Base-by-base conservation (phyloP, 805 yeast genomes). In the Candida nanaspora region DNA sequence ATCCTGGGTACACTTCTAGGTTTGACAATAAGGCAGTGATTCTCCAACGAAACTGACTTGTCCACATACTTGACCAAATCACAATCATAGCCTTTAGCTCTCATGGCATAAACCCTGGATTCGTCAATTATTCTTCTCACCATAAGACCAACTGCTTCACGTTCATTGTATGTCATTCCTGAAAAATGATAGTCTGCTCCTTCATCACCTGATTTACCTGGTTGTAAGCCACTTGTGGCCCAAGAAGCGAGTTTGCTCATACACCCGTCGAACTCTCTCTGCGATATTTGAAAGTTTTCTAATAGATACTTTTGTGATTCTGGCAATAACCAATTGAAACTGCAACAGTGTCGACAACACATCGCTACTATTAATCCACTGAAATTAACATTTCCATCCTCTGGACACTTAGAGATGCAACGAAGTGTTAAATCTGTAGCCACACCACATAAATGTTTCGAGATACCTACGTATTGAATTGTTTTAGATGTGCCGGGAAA, bases 391-490 rank as follows among this genome's bases (percentile, higher is more conserved):
- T 38, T 33, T 2, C 44, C 36, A 16, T 14, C 45, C 50, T 15
- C 36, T 35, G 8, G 38, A 2, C 68, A 44, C 11, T 56, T 48
- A 0, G 69, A 45, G 2, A 87, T 56, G 61, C 87, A 82, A 48
- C 78, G 69, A 21, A 89, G 59, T 0, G 96, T 83, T 38, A 88
- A 64, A 57, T 88, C 97, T 0, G 96, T 89, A 1, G 97, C 97
- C 3, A 84, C 94, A 5, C 97, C 97, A 62, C 97, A 88, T 28
- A 89, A 62, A 62, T 88, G 97, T 57, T 88, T 88, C 4, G 96
- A 87, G 3, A 88, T 76, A 1, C 80, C 86, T 8, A 82, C 80
- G 26, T 46, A 47, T 2, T 41, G 19, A 7, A 40, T 28, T 4
- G 33, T 28, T 1, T 35, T 27, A 28, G 62, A 52, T 2, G 47